Percentiles rank a stretch among this genome's conserved stretches.
Conservation (phyloP, 768 basidiomycete species). For the Mrakia blollopis region DNA sequence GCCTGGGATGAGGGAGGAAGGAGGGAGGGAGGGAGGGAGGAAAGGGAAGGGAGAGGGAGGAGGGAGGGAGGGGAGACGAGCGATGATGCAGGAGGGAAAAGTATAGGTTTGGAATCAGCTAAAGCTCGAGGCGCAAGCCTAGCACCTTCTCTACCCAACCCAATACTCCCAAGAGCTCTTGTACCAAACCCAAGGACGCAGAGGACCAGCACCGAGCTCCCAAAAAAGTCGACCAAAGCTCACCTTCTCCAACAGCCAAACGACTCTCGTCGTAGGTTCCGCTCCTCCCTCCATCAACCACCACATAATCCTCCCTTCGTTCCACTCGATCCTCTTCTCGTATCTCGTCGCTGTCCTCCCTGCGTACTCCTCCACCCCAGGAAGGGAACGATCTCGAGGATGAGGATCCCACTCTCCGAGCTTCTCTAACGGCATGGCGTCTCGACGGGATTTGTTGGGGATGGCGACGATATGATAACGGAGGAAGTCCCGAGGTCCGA, state of each 20-base stretch:
- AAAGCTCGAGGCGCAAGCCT: neutral
- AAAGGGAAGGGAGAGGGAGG: neutral
- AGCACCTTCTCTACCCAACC: no score
- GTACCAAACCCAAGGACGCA: no score
- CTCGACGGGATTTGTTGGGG: slow-evolving; percentile 48
- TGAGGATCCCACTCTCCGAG: slow-evolving; percentile 75
- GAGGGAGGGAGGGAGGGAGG: neutral
- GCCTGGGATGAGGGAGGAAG: neutral
- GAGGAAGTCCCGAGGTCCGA: slow-evolving; percentile 1
- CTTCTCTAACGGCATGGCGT: slow-evolving; percentile 81
- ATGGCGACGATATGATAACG: slow-evolving; percentile 10
- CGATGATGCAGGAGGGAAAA: neutral
- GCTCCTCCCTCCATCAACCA: slow-evolving; percentile 80
- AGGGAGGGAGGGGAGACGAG: no score
- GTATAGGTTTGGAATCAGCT: neutral
- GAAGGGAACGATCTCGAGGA: neutral
- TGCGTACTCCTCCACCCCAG: slow-evolving; percentile 11
- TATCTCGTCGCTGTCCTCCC: slow-evolving; percentile 32
- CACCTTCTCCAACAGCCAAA: slow-evolving; percentile 72
- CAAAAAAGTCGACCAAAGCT: slow-evolving; percentile 38
- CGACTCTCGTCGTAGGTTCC: slow-evolving; percentile 68
- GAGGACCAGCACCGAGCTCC: no score
- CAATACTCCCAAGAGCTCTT: no score
- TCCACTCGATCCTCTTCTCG: slow-evolving; percentile 78
- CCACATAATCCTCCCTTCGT: slow-evolving; percentile 78